Conservation (phyloP, 2,329 filamentous ascomycete species). For the Pseudocercospora cruenta region DNA sequence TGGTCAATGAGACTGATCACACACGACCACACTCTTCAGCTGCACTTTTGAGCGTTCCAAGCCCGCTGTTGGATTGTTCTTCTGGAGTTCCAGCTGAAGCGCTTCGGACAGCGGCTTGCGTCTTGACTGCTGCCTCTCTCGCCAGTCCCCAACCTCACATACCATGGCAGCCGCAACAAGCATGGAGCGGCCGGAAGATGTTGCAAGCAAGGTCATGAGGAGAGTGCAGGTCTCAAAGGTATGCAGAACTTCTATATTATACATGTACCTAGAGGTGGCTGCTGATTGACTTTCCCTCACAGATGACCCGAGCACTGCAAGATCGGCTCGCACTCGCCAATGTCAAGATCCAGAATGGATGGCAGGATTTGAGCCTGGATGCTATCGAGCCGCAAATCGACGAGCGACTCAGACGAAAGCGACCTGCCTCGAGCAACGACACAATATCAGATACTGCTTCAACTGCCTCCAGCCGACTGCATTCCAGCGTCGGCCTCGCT, state of each 20-base stretch:
- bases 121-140: conserved; percentile 12
- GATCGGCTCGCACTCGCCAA: conserved; percentile 93
- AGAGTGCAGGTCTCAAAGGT: conserved; percentile 46
- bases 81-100: background rate
- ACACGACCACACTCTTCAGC: background rate
- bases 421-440: conserved; percentile 64
- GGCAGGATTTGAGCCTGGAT: conserved; percentile 86
- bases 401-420: conserved; percentile 74
- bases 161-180: conserved; percentile 34
- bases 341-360: conserved; percentile 95
- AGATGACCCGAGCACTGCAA: conserved; percentile 93
- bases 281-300: conserved; percentile 31
- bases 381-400: conserved; percentile 83
- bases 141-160: conserved; percentile 13
- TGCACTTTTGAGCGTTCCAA: background rate
- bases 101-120: conserved; percentile 3
- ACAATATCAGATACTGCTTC: conserved; percentile 86
- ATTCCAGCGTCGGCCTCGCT: conserved; percentile 69
- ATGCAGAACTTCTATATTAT: conserved; percentile 15
- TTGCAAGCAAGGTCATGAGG: conserved; percentile 42
- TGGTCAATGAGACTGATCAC: conserved; percentile 5
- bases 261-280: conserved; percentile 4
- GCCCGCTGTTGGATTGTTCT: background rate
- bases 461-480: conserved; percentile 75
- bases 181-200: conserved; percentile 37